Evolutionary conservation across 306 rosid species (phyloP).

Genomic region (Arachis hypogaea): DNA sequence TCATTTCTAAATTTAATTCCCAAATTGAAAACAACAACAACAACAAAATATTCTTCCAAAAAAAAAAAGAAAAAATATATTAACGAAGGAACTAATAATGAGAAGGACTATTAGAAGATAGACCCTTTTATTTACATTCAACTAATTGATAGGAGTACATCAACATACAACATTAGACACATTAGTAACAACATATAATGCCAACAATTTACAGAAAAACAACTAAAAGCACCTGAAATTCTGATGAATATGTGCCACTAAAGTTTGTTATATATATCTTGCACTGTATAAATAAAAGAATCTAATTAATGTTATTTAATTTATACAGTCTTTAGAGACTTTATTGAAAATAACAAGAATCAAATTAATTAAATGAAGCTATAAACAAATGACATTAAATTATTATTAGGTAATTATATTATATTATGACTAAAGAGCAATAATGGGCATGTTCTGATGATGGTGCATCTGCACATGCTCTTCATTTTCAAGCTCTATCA

Average conservation of each 20-base stretch:
- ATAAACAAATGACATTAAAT: constrained; percentile 13
- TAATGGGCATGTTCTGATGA: constrained; percentile 35
- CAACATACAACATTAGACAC: neutral
- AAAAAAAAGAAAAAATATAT: neutral
- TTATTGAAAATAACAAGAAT: neutral
- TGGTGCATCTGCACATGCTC: constrained; percentile 22
- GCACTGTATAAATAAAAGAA: constrained; percentile 3
- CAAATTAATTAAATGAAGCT: constrained; percentile 29
- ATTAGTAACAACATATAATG: neutral
- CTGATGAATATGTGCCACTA: neutral
- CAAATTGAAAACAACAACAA: neutral
- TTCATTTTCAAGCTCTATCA: constrained; percentile 71
- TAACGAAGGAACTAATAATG: neutral
- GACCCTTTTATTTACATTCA: neutral
- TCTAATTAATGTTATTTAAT: neutral
- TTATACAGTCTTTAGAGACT: neutral
- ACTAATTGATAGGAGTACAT: neutral
- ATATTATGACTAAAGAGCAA: constrained; percentile 27
- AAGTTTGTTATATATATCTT: neutral
- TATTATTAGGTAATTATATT: neutral
- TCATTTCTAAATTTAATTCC: too few species aligned
- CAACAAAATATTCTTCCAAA: neutral
- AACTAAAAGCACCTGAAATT: neutral
- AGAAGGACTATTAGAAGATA: neutral
- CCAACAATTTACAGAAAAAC: neutral